Base-by-base conservation (phyloP, 73 alveolate species). In the Paramecium sexaurelia region DNA sequence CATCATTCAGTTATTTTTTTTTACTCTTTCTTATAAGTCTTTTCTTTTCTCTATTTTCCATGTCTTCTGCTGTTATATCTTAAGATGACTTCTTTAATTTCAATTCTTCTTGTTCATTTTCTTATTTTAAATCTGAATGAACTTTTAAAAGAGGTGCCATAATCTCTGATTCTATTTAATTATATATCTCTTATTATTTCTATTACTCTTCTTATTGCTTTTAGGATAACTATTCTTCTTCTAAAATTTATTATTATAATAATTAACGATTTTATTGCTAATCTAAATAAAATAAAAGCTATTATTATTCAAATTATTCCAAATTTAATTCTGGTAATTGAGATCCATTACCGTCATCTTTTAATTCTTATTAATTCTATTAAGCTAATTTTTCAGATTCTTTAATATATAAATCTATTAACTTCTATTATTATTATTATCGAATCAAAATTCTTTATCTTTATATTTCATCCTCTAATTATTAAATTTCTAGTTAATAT, bases 51-150 rank as follows among this genome's bases (percentile, higher is more conserved):
- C 90, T 78, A 22, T 41, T 41, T 29, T 39, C 90, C 36, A 41
- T 19, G 9, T 78, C 90, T 41, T 37, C 73, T 7, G 45, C 27
- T 39, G 90, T 78, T 7, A 78, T 24, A 17, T 78, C 90, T 41
- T 78, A 43, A 6, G 90, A 24, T 41, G 17, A 24, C 29, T 78
- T 39, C 71, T 78, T 43, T 41, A 37, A 9, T 45, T 78, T 9
- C 7, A 9, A 8, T 45, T 41, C 43, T 78, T 41, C 26, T 78
- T 78, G 39, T 6, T 5, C 43, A 27, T 13, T 40, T 40, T 40
- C 22, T 4, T 61, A 8, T 26, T 11, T 7, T 1, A 47, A 2
- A 4, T 35, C 41, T 35, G 41, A 35, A 35, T 51, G 32, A 2
- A 3, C 32, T 19, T 51, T 17, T 17, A 51, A 17, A 4, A 51